Base-by-base conservation (phyloP, 768 basidiomycete genomes). In the Boletus reticuloceps region DNA sequence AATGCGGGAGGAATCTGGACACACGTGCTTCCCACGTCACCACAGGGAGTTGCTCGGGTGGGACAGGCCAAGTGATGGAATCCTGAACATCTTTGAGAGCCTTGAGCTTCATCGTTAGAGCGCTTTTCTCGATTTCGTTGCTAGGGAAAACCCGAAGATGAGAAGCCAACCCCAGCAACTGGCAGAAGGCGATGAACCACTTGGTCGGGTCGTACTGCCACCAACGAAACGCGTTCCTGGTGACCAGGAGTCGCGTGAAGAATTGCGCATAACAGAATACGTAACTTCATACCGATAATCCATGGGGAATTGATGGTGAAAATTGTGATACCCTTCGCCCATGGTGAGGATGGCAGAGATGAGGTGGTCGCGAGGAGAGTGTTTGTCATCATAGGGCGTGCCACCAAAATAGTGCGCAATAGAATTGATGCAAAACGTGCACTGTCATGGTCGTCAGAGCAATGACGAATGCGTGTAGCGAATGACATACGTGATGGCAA, bases 261-360 rank as follows among this genome's bases (percentile, higher is more conserved):
- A 45, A 32, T 46, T n/a, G n/a, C 39, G 44, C 39, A 41, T 29
- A 13, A n/a, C 13, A 20, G 36, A 47, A 31, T 6, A 53, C 10
- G 20, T 27, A 14, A 41, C 13, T 13, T 27, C 48, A 56, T 49
- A 65, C 63, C 68, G 59, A 70, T 79, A 82, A 62, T 82, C 81
- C 87, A 87, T 89, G 10, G 91, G 91, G 74, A 92, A 94, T 61
- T 94, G 89, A 67, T 92, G 90, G 70, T 92, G 89, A 71, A 91
- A 91, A 67, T 84, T 83, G 69, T 84, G 82, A 68, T 84, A 84
- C 10, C 82, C 82, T 68, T 84, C 82, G 4, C 82, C 82, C 69
- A 92, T 84, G 5, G 91, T 94, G 54, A 89, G 78, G 60, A 93
- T 76, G 12, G 91, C 91, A 32, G 91, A 92, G 42, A 93, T 66